phyloP scores from a whole-genome alignment of 2,329 filamentous ascomycete species.

The Aspergillus floridensis region DNA sequence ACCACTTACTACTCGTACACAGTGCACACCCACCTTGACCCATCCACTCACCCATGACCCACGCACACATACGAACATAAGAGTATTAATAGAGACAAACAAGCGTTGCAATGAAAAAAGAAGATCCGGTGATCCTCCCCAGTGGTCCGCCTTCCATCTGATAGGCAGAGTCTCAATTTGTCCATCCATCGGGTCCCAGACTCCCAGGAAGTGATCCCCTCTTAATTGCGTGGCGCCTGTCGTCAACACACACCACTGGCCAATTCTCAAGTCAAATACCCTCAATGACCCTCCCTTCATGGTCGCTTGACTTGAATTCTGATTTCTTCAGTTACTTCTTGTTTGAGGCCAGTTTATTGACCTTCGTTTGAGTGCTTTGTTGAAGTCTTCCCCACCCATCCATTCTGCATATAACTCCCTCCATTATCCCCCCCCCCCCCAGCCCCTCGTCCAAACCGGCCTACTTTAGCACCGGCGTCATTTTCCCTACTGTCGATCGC shows the following conservation, averaged over 20 bases:
- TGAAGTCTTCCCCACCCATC: neutral
- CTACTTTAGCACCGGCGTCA: neutral
- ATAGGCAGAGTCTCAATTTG: slow-evolving; percentile 18
- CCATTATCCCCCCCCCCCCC: neutral
- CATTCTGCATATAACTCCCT: neutral
- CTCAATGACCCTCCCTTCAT: slow-evolving; percentile 11
- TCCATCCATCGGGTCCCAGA: slow-evolving; percentile 10
- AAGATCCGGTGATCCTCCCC: slow-evolving; percentile 5
- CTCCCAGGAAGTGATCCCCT: slow-evolving; percentile 4
- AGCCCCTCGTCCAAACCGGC: too few species aligned
- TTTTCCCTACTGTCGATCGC: neutral
- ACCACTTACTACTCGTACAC: neutral
- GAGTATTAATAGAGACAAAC: neutral
- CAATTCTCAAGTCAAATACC: slow-evolving; percentile 17
- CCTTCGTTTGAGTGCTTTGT: neutral
- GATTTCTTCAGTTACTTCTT: slow-evolving; percentile 1
- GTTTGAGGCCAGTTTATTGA: neutral
- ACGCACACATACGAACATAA: too few species aligned
- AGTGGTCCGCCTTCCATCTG: slow-evolving; percentile 15
- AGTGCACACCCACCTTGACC: too few species aligned
- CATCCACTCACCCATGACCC: too few species aligned
- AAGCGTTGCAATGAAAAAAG: neutral
- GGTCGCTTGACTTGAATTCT: slow-evolving; percentile 6
- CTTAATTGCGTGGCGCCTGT: slow-evolving; percentile 29
- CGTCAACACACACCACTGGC: slow-evolving; percentile 22